A percentile compares a stretch with the other conserved stretches of the same genome.
phyloP scores from a whole-genome alignment of 1,139 yeast genomes.

The Saccharomyces pastorianus region DNA sequence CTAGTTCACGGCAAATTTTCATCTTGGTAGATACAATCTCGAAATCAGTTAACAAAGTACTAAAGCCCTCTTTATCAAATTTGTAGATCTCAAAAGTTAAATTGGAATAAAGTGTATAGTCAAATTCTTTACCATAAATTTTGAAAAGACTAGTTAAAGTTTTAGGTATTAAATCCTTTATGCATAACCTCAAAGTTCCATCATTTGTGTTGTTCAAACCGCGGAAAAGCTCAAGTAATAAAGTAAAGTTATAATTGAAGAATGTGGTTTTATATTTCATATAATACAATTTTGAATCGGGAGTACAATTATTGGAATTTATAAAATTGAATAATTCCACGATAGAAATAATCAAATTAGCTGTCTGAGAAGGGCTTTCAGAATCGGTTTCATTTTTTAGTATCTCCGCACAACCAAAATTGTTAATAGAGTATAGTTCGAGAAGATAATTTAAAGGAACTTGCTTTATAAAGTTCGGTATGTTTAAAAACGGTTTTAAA shows the following conservation, averaged over 20 bases:
- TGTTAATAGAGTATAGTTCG: constrained; percentile 31
- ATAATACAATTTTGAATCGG: constrained; percentile 17
- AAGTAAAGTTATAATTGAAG: constrained; percentile 20
- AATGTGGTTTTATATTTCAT: constrained; percentile 26
- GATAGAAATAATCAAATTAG: constrained; percentile 3
- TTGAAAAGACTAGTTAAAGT: constrained; percentile 10
- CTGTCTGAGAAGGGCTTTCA: constrained; percentile 15
- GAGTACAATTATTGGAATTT: constrained; percentile 8
- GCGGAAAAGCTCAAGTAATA: constrained; percentile 10
- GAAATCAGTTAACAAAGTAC: constrained; percentile 10
- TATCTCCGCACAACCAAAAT: constrained; percentile 14
- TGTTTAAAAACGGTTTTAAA: constrained; percentile 25
- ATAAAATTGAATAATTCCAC: constrained; percentile 7
- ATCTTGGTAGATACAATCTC: constrained; percentile 22
- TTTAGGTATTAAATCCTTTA: constrained; percentile 3
- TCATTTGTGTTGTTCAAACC: not conserved
- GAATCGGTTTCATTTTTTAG: constrained; percentile 3
- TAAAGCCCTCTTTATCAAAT: constrained; percentile 11
- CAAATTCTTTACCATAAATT: constrained; percentile 27
- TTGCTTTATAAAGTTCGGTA: constrained; percentile 22
- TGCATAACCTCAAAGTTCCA: not conserved
- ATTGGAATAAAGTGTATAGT: constrained; percentile 20
- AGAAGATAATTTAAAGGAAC: constrained; percentile 25
- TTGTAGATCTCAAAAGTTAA: constrained; percentile 14
- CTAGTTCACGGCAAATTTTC: constrained; percentile 25